Conservation (phyloP, 352 stramenopile species). For the Globisporangium acanthophoron region DNA sequence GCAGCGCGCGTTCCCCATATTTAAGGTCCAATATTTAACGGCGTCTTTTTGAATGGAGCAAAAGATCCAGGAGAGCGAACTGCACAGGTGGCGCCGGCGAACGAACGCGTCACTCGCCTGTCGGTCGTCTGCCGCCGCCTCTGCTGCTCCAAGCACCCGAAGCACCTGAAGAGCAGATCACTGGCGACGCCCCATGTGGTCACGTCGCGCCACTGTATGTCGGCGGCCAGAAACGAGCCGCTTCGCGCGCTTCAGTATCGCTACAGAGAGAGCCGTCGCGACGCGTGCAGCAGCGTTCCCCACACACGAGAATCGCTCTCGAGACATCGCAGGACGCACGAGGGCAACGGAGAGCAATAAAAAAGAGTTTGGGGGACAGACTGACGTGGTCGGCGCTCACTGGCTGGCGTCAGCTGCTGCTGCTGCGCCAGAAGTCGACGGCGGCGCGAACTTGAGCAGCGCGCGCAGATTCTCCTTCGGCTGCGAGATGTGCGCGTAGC, state of each 20-base stretch:
- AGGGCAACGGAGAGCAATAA: background rate
- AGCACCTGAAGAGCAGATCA: background rate
- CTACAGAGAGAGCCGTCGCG: no score
- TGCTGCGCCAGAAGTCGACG: background rate
- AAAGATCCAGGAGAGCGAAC: background rate
- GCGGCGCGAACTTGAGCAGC: conserved; percentile 30
- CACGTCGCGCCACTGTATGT: conserved; percentile 1
- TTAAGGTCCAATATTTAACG: conserved; percentile 1
- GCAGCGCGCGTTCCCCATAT: background rate
- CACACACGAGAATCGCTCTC: no score
- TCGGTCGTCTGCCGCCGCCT: background rate
- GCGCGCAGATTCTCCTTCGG: conserved; percentile 69
- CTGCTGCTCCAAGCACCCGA: background rate
- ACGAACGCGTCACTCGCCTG: background rate
- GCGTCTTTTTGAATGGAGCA: background rate
- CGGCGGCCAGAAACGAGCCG: conserved; percentile 1
- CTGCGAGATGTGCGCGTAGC: conserved; percentile 50
- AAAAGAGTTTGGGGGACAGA: no score
- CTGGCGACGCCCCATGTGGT: background rate
- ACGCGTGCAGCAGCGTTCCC: no score
- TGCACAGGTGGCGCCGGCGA: background rate
- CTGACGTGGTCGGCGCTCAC: background rate
- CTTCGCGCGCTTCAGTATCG: background rate
- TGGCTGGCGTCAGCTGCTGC: background rate
- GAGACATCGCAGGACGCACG: no score